Evolutionary conservation across 2,329 filamentous ascomycete species (phyloP).

Genomic region (Cryphonectria parasitica): DNA sequence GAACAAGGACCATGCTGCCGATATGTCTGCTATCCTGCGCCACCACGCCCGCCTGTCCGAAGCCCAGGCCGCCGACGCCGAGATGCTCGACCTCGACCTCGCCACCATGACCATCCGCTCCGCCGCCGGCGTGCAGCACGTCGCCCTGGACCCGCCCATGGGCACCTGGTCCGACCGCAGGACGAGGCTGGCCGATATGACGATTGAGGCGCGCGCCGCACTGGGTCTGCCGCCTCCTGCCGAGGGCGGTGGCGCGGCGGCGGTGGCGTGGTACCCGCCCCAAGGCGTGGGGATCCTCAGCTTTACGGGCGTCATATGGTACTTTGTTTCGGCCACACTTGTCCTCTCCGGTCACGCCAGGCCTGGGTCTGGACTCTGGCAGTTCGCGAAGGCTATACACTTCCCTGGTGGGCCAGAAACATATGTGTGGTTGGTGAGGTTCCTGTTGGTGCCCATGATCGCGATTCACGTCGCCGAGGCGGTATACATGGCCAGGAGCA

Average conservation of each 20-base stretch:
- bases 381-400: slow-evolving; percentile 47
- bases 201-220: slow-evolving; percentile 56
- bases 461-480: slow-evolving; percentile 69
- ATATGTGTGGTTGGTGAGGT: slow-evolving; percentile 62
- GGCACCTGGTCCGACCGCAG: slow-evolving; percentile 69
- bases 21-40: slow-evolving; percentile 77
- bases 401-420: slow-evolving; percentile 63
- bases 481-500: slow-evolving; percentile 52
- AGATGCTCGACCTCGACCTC: slow-evolving; percentile 68
- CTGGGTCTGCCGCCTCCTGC: slow-evolving; percentile 54
- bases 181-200: slow-evolving; percentile 72
- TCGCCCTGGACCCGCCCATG: slow-evolving; percentile 74
- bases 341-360: slow-evolving; percentile 20
- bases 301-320: slow-evolving; percentile 58
- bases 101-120: slow-evolving; percentile 64
- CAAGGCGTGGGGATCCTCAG: slow-evolving; percentile 53
- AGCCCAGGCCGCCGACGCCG: slow-evolving; percentile 40
- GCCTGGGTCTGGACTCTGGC: slow-evolving; percentile 56
- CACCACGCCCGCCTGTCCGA: slow-evolving; percentile 66
- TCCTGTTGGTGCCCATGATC: slow-evolving; percentile 62
- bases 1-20: slow-evolving; percentile 79
- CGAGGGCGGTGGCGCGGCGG: slow-evolving; percentile 38
- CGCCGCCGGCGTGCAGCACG: slow-evolving; percentile 49
- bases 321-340: slow-evolving; percentile 42
- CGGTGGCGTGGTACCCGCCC: slow-evolving; percentile 51